Conservation (phyloP, 257 asterid genomes). For the Solanum paucissectum region DNA sequence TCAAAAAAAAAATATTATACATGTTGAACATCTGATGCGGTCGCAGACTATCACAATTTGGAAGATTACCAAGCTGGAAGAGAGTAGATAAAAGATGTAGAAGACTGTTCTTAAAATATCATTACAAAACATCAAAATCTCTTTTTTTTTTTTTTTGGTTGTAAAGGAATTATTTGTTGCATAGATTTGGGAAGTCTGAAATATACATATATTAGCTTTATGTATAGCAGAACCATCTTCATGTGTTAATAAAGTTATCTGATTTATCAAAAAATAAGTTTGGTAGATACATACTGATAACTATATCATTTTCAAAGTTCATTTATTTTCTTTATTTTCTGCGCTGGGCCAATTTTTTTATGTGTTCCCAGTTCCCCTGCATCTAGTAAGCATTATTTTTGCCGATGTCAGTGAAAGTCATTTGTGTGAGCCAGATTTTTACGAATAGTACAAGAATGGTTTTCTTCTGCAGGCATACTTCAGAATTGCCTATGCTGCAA, state of each 20-base stretch:
- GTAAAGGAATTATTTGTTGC: background rate
- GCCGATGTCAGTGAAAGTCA: background rate
- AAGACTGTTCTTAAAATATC: background rate
- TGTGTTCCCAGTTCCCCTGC: background rate
- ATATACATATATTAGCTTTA: background rate
- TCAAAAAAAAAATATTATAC: background rate
- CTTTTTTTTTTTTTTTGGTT: background rate
- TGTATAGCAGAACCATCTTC: background rate
- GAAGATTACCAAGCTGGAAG: background rate
- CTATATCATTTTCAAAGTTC: background rate
- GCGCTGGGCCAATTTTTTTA: background rate
- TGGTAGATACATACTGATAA: background rate
- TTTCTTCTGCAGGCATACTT: slow-evolving; percentile 58
- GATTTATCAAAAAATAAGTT: background rate
- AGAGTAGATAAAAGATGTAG: background rate
- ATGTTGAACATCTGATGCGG: background rate
- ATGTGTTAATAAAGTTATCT: background rate
- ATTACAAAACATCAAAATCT: background rate
- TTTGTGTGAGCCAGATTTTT: background rate
- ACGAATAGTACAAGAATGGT: background rate
- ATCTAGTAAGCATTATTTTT: background rate
- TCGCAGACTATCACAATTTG: background rate
- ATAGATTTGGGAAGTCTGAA: background rate
- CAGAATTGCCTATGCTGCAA: slow-evolving; percentile 81
- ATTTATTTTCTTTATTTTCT: background rate